Evolutionary conservation across 2,329 filamentous ascomycete genomes (phyloP).

Genomic region (Colletotrichum agaves): DNA sequence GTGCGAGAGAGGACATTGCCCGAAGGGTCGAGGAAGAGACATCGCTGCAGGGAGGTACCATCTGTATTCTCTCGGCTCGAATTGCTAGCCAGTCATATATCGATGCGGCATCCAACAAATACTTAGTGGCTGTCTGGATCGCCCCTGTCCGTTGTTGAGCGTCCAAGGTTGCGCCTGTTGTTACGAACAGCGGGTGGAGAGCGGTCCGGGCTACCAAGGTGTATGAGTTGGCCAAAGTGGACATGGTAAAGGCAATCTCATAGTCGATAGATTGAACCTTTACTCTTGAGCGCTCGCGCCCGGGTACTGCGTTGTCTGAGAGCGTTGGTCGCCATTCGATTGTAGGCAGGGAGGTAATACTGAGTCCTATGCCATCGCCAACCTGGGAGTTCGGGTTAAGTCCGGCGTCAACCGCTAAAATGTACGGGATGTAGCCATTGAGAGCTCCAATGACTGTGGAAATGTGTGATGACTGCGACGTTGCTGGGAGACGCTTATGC

Average conservation of each 20-base stretch:
- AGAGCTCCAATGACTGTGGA: slow-evolving; percentile 75
- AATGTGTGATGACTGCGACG: slow-evolving; percentile 77
- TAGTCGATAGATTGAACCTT: slow-evolving; percentile 80
- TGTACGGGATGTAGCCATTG: slow-evolving; percentile 83
- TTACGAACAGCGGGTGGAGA: slow-evolving; percentile 78
- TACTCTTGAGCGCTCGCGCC: slow-evolving; percentile 72
- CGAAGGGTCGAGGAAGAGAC: slow-evolving; percentile 63
- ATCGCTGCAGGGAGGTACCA: slow-evolving; percentile 61
- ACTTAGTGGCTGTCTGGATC: slow-evolving; percentile 79
- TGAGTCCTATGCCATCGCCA: slow-evolving; percentile 74
- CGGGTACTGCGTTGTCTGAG: slow-evolving; percentile 70
- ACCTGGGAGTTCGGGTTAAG: slow-evolving; percentile 64
- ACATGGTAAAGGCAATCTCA: slow-evolving; percentile 83
- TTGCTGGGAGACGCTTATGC: slow-evolving; percentile 84
- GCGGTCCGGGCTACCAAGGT: slow-evolving; percentile 77
- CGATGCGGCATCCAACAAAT: slow-evolving; percentile 81
- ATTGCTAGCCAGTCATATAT: slow-evolving; percentile 78
- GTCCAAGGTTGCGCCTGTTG: slow-evolving; percentile 68
- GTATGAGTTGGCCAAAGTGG: slow-evolving; percentile 80
- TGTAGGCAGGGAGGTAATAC: slow-evolving; percentile 68
- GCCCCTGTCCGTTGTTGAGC: slow-evolving; percentile 75
- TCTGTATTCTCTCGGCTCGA: slow-evolving; percentile 58
- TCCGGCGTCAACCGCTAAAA: slow-evolving; percentile 80
- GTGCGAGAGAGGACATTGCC: slow-evolving; percentile 72
- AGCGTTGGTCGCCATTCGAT: slow-evolving; percentile 90